Evolutionary conservation across 2,329 filamentous ascomycete genomes (phyloP).

Genomic region (Fusarium avenaceum): DNA sequence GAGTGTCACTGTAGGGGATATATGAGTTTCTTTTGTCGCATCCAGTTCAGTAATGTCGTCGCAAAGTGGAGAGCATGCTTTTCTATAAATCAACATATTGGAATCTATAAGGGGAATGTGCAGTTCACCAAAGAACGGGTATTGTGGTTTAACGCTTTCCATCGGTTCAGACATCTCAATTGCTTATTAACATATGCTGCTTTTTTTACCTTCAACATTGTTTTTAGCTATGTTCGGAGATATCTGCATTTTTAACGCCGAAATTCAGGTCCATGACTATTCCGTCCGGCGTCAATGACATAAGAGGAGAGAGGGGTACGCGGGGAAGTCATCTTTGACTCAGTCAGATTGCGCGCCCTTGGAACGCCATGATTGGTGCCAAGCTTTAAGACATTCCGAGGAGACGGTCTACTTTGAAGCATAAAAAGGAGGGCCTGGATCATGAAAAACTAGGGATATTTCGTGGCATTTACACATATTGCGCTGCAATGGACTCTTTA

Average conservation of each 20-base stretch:
- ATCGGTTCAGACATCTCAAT: no score
- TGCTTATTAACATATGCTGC: no score
- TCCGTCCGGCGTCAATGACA: background rate
- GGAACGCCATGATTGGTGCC: background rate
- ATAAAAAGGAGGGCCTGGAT: background rate
- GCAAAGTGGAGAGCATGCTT: background rate
- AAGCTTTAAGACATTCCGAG: background rate
- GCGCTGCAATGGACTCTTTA: background rate
- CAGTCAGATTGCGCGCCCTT: background rate
- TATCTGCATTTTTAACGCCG: no score
- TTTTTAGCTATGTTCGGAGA: accelerated
- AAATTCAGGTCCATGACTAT: background rate
- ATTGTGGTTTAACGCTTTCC: no score
- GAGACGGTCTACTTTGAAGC: accelerated
- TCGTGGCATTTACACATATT: accelerated
- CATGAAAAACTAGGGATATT: accelerated
- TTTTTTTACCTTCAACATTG: background rate
- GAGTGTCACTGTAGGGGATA: background rate
- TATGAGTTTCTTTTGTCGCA: background rate
- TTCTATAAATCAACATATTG: background rate
- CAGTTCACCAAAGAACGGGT: no score
- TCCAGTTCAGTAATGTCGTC: no score
- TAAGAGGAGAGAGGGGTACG: background rate
- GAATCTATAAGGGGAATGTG: no score
- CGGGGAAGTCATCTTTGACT: conserved; percentile 5